A percentile compares a stretch with the other conserved stretches of the same genome.
Evolutionary conservation across 768 basidiomycete species (phyloP).

Genomic region (Termitomyces sp.): DNA sequence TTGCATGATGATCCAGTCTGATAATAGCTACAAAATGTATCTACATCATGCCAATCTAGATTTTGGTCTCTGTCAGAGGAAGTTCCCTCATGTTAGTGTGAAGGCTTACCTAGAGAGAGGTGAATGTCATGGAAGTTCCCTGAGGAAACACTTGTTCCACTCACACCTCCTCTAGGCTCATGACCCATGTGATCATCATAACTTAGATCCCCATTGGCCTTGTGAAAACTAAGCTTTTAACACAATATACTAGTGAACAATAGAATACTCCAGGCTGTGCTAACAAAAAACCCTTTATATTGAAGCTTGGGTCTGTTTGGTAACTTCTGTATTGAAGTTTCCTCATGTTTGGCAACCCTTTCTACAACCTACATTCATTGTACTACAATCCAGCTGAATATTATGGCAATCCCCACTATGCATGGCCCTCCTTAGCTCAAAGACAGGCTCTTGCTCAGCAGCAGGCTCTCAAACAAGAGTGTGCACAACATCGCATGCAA

Average conservation of each 20-base stretch:
- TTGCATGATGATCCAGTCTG: too few species aligned
- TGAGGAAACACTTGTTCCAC: too few species aligned
- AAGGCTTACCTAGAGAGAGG: too few species aligned
- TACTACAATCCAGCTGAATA: conserved; percentile 11
- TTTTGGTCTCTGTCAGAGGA: too few species aligned
- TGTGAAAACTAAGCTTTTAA: too few species aligned
- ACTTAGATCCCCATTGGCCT: too few species aligned
- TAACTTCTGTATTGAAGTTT: background rate
- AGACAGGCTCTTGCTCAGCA: conserved; percentile 18
- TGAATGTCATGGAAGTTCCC: too few species aligned
- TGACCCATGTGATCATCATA: too few species aligned
- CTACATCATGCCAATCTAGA: too few species aligned
- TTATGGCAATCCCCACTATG: background rate
- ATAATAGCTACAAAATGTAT: too few species aligned
- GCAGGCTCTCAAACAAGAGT: conserved; percentile 14
- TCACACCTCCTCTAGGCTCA: too few species aligned
- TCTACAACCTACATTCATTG: conserved; percentile 15
- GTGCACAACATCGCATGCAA: conserved; percentile 24
- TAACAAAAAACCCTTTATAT: background rate
- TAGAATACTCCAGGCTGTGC: background rate
- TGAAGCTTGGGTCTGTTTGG: background rate
- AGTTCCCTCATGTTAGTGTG: too few species aligned
- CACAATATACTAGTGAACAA: background rate
- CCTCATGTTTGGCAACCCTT: conserved; percentile 24
- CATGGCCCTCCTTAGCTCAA: conserved; percentile 5